Base-by-base conservation (phyloP, 331 rosid species). In the Telfairia occidentalis region DNA sequence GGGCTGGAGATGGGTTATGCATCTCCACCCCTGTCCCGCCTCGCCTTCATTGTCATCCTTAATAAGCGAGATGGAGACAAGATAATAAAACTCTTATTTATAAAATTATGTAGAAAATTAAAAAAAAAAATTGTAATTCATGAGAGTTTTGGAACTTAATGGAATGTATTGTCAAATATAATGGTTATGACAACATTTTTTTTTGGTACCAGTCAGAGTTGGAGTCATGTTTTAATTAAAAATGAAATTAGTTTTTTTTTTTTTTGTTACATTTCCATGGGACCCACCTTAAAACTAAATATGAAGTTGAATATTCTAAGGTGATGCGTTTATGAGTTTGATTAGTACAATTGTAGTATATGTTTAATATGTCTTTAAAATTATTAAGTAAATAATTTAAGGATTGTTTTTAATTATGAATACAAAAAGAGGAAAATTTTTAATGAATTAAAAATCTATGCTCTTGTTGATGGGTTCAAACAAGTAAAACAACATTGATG, bases 401-500 rank as follows among this genome's bases (percentile, higher is more conserved):
- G 19, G 11, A 7, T 38, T 11, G n/a, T 23, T 67, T 40, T 1
- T 4, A 67, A 11, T 65, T 38, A n/a, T 64, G 48, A 63, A 63
- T 16, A 5, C 2, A 7, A 10, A 38, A 19, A n/a, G 16, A 11
- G 38, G 10, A 9, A 1, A 64, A 37, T 1, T 7, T 46, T 18
- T 8, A 35, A 11, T 23, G 23, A 67, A 66, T 19, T 23, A 12
- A 42, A 21, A 67, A 67, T 67, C 54, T 13, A 37, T 64, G 49
- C 5, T 18, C 9, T 10, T 9, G 4, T 9, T 48, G 49, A 64
- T 64, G 49, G n/a, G 48, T 37, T 64, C 71, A 64, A 64, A 37
- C 71, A 37, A 37, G 71, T 37, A 64, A 64, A 64, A 64, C 71
- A 64, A 64, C 71, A 9, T 64, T 64, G 29, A 2, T 55, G 34